Percentiles rank a stretch among this genome's conserved stretches.
These are phyloP conservation scores for Fusarium succisae DNA, from an alignment of 2,329 filamentous ascomycete species.

Conservation along the genomic window DNA sequence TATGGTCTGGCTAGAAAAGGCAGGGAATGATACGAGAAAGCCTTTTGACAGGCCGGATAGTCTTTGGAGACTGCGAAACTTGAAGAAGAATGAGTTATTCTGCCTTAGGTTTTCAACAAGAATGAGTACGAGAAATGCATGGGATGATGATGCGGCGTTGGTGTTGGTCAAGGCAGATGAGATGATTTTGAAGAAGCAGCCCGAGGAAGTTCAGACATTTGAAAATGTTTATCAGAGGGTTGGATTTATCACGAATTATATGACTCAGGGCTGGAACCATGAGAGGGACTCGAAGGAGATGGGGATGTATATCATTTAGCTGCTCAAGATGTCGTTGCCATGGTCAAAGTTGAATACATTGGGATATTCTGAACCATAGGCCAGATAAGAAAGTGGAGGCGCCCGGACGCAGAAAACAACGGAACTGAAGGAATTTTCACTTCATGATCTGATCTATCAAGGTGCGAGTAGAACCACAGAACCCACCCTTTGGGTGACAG, in stretches of 20 bases:
- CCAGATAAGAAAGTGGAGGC: neutral
- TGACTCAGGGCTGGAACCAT: slow-evolving; percentile 24
- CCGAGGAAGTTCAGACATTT: slow-evolving; percentile 17
- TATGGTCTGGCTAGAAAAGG: slow-evolving; percentile 13
- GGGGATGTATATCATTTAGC: slow-evolving; percentile 28
- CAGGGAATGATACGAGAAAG: neutral
- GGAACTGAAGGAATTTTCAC: neutral
- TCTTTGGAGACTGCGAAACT: slow-evolving; percentile 11
- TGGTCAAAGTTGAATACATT: too few relatives aligned
- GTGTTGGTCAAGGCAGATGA: slow-evolving; percentile 19
- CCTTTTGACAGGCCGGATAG: slow-evolving; percentile 28
- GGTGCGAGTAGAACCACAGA: neutral
- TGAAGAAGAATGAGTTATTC: neutral
- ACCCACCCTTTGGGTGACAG: neutral
- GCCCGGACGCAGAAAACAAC: rapidly evolving
- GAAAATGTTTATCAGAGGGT: slow-evolving; percentile 29
- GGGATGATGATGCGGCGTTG: slow-evolving; percentile 33
- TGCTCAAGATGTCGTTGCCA: rapidly evolving
- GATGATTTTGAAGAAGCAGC: slow-evolving; percentile 12
- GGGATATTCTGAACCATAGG: too few relatives aligned
- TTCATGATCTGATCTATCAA: neutral
- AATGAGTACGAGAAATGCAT: slow-evolving; percentile 3
- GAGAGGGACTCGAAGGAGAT: slow-evolving; percentile 15
- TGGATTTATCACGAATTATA: slow-evolving; percentile 28
- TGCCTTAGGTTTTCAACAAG: slow-evolving; percentile 25